Conservation (phyloP, 331 rosid species). For the Phaseolus coccineus region DNA sequence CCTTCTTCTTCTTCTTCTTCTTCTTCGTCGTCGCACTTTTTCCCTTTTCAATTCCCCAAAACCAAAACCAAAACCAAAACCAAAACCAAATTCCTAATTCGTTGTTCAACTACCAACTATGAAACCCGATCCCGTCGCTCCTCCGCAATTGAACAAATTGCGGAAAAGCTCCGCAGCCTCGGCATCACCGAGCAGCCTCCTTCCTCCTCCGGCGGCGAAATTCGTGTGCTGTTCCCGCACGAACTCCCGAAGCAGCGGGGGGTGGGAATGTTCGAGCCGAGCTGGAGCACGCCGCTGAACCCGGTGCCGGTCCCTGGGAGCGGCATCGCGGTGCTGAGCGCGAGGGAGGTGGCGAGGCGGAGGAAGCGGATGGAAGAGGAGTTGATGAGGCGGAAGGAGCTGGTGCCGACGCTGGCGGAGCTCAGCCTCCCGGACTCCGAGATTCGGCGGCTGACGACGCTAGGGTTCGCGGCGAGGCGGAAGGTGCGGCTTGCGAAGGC, state of each 20-base stretch:
- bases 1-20: constrained; percentile 47
- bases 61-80: constrained; percentile 47
- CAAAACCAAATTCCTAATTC: constrained; percentile 52
- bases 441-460: constrained; percentile 62
- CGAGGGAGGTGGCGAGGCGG: constrained; percentile 57
- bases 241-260: constrained; percentile 66
- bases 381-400: constrained; percentile 46
- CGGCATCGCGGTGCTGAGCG: constrained; percentile 57
- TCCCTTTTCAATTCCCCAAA: constrained; percentile 45
- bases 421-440: constrained; percentile 69
- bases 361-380: constrained; percentile 50
- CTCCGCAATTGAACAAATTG: constrained; percentile 83
- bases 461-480: constrained; percentile 66
- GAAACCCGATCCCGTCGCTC: constrained; percentile 50
- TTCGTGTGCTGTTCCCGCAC: constrained; percentile 70
- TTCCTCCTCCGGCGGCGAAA: constrained; percentile 56
- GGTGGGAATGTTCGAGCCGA: constrained; percentile 75
- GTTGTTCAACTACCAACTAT: constrained; percentile 50
- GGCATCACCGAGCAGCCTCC: constrained; percentile 66
- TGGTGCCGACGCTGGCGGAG: constrained; percentile 83
- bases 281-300: constrained; percentile 90
- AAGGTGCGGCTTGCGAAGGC: constrained; percentile 85
- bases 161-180: constrained; percentile 88
- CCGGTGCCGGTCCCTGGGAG: constrained; percentile 79
- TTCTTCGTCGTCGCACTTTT: constrained; percentile 50